A percentile compares a stretch with the other conserved stretches of the same genome.
These are phyloP conservation scores for Phlyctochytrium bullatum DNA, from an alignment of 192 early-diverging fungal genomes.

Conservation along the genomic window DNA sequence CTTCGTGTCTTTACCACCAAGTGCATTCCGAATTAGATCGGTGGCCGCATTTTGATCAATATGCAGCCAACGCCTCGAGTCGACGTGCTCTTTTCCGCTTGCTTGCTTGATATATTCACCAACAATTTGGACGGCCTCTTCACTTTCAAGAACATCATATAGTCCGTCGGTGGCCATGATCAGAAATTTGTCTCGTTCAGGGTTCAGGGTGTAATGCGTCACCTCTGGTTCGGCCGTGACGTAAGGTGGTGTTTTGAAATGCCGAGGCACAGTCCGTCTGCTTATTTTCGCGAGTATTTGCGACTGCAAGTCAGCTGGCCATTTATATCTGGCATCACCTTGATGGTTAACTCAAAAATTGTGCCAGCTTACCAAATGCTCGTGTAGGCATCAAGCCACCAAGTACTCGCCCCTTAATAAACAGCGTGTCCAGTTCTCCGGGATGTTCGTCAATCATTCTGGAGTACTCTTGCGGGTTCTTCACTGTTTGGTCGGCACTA, in stretches of 20 bases:
- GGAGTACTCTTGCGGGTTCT: constrained; percentile 44
- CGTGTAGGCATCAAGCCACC: constrained; percentile 55
- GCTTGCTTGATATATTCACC: constrained; percentile 30
- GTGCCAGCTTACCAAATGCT: constrained; percentile 53
- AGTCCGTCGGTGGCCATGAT: constrained; percentile 49
- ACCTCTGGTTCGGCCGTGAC: constrained; percentile 52
- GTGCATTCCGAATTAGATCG: constrained; percentile 44
- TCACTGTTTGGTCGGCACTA: constrained; percentile 43
- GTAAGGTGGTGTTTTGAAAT: constrained; percentile 50
- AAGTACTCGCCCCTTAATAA: constrained; percentile 42
- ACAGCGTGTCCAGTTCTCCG: constrained; percentile 42
- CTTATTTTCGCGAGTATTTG: constrained; percentile 18
- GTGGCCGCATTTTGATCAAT: constrained; percentile 46
- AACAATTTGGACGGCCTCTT: constrained; percentile 34
- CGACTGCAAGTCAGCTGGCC: constrained; percentile 29
- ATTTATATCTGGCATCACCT: constrained; percentile 54
- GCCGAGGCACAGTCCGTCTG: constrained; percentile 16
- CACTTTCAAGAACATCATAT: constrained; percentile 40
- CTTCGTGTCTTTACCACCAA: constrained; percentile 31
- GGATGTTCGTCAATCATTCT: constrained; percentile 55
- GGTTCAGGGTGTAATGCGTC: constrained; percentile 33
- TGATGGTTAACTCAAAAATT: no score
- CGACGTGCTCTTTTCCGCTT: background rate
- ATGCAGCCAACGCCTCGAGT: constrained; percentile 23
- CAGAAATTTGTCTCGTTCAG: constrained; percentile 37